Evolutionary conservation across 192 early-diverging fungal genomes (phyloP).

Genomic region (Phlyctochytrium bullatum): DNA sequence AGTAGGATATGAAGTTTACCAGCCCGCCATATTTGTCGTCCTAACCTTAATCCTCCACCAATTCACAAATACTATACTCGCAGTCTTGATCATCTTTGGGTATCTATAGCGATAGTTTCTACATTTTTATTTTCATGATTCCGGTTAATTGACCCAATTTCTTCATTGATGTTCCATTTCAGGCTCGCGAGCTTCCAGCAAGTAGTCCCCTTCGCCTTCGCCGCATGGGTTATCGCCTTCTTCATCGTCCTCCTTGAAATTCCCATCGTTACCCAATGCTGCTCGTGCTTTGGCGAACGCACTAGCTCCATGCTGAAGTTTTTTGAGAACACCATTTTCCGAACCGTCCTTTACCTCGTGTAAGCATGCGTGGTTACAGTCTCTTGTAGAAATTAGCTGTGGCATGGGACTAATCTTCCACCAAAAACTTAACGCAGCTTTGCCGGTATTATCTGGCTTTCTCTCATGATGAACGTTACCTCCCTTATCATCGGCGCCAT

Average conservation of each 20-base stretch:
- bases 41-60: not conserved
- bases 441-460: slow-evolving; percentile 42
- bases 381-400: too few relatives aligned
- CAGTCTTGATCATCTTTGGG: slow-evolving; percentile 1
- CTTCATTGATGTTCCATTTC: slow-evolving; percentile 4
- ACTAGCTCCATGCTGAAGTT: slow-evolving; percentile 28
- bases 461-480: slow-evolving; percentile 25
- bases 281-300: slow-evolving; percentile 24
- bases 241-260: slow-evolving; percentile 42
- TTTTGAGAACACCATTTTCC: slow-evolving; percentile 38
- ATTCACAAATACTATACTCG: not conserved
- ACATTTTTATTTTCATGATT: too few relatives aligned
- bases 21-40: too few relatives aligned
- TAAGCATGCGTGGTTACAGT: too few relatives aligned
- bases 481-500: slow-evolving; percentile 37
- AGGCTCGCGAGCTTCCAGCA: slow-evolving; percentile 26
- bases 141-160: too few relatives aligned
- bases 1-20: too few relatives aligned
- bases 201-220: slow-evolving; percentile 31
- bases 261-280: slow-evolving; percentile 34
- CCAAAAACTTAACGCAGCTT: slow-evolving; percentile 27
- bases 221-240: slow-evolving; percentile 28
- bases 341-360: slow-evolving; percentile 35
- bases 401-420: too few relatives aligned
- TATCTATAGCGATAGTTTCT: too few relatives aligned